These are phyloP conservation scores for Endotrypanum monterogeii DNA, from an alignment of 208 protist genomes.

Conservation along the genomic window DNA sequence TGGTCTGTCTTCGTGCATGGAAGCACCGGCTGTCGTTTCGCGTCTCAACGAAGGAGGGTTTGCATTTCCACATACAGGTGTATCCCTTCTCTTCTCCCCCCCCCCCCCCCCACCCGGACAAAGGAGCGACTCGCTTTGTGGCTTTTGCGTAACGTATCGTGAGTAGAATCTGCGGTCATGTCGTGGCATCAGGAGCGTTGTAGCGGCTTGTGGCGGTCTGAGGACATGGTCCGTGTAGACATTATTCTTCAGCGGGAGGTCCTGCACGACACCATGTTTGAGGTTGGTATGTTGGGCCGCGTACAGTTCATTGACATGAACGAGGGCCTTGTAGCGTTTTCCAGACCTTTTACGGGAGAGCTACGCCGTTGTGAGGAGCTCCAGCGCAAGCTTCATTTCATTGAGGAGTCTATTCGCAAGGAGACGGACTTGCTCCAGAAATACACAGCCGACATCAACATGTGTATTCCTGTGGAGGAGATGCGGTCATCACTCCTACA, in stretches of 20 bases:
- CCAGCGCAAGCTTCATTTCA: slow-evolving; percentile 94
- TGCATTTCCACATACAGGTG: no score
- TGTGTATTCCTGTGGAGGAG: slow-evolving; percentile 42
- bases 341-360: slow-evolving; percentile 96
- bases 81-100: not conserved
- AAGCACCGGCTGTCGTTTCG: no score
- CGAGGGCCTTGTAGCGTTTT: slow-evolving; percentile 91
- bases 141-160: no score
- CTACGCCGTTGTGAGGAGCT: slow-evolving; percentile 98
- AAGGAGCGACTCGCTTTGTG: no score
- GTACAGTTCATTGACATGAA: slow-evolving; percentile 98
- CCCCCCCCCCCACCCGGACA: not conserved
- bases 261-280: slow-evolving; percentile 95
- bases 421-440: slow-evolving; percentile 87
- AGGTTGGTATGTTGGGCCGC: slow-evolving; percentile 94
- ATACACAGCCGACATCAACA: slow-evolving; percentile 49
- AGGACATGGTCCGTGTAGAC: slow-evolving; percentile 97
- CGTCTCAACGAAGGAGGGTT: no score
- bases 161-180: slow-evolving; percentile 4
- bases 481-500: slow-evolving; percentile 84
- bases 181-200: slow-evolving; percentile 70
- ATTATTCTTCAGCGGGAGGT: slow-evolving; percentile 97
- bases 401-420: slow-evolving; percentile 75
- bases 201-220: slow-evolving; percentile 94
- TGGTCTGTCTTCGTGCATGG: no score